Evolutionary conservation across 495 filamentous ascomycete species (phyloP).

Genomic region (Jackrogersella minutella): DNA sequence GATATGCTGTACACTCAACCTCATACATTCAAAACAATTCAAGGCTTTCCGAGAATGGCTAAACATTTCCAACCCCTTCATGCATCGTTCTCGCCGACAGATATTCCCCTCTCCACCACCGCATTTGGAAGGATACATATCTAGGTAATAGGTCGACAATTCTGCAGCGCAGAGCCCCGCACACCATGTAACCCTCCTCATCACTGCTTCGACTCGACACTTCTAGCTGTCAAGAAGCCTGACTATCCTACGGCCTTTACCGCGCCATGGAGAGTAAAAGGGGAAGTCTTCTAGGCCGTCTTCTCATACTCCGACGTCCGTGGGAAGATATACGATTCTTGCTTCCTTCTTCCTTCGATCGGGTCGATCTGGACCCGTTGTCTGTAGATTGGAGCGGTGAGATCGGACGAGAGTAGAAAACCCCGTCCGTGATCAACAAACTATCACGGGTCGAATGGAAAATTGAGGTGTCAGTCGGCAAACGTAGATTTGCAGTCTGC

Average conservation of each 20-base stretch:
- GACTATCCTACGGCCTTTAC: background rate
- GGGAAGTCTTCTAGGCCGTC: background rate
- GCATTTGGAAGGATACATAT: slow-evolving; percentile 22
- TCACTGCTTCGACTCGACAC: slow-evolving; percentile 10
- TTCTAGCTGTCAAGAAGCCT: slow-evolving; percentile 9
- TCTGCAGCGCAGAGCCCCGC: slow-evolving; percentile 33
- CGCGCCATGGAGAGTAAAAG: slow-evolving; percentile 4
- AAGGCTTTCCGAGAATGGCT: slow-evolving; percentile 28
- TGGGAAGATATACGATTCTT: background rate
- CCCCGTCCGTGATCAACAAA: background rate
- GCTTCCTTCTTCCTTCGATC: slow-evolving; percentile 7
- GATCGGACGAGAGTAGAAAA: background rate
- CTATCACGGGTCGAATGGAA: slow-evolving; percentile 16
- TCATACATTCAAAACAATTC: slow-evolving; percentile 17
- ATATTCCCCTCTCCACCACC: slow-evolving; percentile 26
- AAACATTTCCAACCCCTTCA: slow-evolving; percentile 26
- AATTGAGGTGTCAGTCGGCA: slow-evolving; percentile 30
- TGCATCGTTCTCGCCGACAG: slow-evolving; percentile 30
- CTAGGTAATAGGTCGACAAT: slow-evolving; percentile 29
- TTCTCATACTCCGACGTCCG: slow-evolving; percentile 7
- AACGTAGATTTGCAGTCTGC: slow-evolving; percentile 28
- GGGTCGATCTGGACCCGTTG: background rate
- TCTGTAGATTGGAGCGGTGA: background rate
- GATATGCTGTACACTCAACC: slow-evolving; percentile 15
- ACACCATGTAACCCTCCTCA: slow-evolving; percentile 37